Percentiles rank a stretch among this genome's conserved stretches.
Conservation (phyloP, 441 rosid species). For the Pelargonium exstipulatum region DNA sequence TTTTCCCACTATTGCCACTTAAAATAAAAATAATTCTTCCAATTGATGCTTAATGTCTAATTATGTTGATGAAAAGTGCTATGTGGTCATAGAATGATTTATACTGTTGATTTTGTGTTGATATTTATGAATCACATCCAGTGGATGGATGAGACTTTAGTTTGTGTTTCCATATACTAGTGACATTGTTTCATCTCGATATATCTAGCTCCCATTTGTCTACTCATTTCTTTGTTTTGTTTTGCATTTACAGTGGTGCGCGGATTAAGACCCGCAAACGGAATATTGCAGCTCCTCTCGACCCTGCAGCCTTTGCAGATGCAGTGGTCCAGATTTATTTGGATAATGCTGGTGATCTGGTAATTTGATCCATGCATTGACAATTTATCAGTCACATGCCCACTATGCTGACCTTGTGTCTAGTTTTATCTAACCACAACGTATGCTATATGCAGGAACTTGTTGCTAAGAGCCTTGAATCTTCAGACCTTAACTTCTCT, state of each 20-base stretch:
- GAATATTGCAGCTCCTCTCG: slow-evolving; percentile 98
- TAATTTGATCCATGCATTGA: slow-evolving; percentile 19
- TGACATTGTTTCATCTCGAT: neutral
- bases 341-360: slow-evolving; percentile 99
- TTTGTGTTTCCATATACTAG: neutral
- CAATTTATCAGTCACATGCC: no score
- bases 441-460: no score
- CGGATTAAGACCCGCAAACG: slow-evolving; percentile 99
- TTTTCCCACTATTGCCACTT: no score
- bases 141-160: neutral
- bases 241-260: slow-evolving; percentile 65
- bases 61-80: no score
- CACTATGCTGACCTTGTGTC: no score
- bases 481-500: slow-evolving; percentile 81
- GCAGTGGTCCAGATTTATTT: slow-evolving; percentile 98
- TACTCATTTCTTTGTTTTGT: slow-evolving; percentile 4
- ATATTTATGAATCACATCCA: no score
- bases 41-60: no score
- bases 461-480: slow-evolving; percentile 82
- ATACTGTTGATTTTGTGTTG: no score
- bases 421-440: no score
- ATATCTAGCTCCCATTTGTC: neutral
- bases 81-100: no score
- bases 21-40: no score
- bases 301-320: slow-evolving; percentile 99